A percentile compares a stretch with the other conserved stretches of the same genome.
Evolutionary conservation across 2,329 filamentous ascomycete species (phyloP).

Genomic region (Aspergillus awamori): DNA sequence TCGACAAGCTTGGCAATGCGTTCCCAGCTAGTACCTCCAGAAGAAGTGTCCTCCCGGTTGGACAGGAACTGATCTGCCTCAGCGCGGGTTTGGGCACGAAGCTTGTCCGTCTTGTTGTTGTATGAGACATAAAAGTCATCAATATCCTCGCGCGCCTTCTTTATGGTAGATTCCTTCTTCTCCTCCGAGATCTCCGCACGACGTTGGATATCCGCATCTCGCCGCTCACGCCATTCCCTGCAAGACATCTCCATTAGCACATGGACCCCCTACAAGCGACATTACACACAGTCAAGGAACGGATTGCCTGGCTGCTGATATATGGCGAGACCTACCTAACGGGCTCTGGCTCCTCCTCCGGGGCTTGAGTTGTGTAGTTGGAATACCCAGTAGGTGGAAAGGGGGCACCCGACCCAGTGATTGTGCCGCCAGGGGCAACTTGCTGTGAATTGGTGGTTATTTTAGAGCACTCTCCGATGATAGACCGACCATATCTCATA

Average conservation of each 20-base stretch:
- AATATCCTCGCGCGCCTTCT: slow-evolving; percentile 89
- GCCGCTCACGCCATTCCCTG: slow-evolving; percentile 85
- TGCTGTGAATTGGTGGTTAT: slow-evolving; percentile 50
- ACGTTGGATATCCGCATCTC: slow-evolving; percentile 79
- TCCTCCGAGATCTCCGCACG: slow-evolving; percentile 80
- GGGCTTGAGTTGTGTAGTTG: slow-evolving; percentile 56
- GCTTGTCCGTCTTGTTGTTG: slow-evolving; percentile 97
- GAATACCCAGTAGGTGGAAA: slow-evolving; percentile 58
- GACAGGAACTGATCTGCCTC: slow-evolving; percentile 93
- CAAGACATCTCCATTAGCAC: not conserved
- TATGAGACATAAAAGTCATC: slow-evolving; percentile 99
- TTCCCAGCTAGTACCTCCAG: slow-evolving; percentile 97
- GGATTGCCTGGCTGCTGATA: not conserved
- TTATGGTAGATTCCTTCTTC: slow-evolving; percentile 82
- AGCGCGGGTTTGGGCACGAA: slow-evolving; percentile 79
- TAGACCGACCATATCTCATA: slow-evolving; percentile 41
- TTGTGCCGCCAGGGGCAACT: slow-evolving; percentile 74
- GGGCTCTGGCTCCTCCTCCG: slow-evolving; percentile 83
- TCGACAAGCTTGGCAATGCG: slow-evolving; percentile 98
- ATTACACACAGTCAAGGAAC: not conserved
- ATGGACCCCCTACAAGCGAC: not conserved
- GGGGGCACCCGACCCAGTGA: slow-evolving; percentile 70
- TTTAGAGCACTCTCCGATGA: slow-evolving; percentile 15
- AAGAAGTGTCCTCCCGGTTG: slow-evolving; percentile 86
- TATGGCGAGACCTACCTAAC: slow-evolving; percentile 58